phyloP scores from a whole-genome alignment of 805 yeast species.

The Candida krabiensis region DNA sequence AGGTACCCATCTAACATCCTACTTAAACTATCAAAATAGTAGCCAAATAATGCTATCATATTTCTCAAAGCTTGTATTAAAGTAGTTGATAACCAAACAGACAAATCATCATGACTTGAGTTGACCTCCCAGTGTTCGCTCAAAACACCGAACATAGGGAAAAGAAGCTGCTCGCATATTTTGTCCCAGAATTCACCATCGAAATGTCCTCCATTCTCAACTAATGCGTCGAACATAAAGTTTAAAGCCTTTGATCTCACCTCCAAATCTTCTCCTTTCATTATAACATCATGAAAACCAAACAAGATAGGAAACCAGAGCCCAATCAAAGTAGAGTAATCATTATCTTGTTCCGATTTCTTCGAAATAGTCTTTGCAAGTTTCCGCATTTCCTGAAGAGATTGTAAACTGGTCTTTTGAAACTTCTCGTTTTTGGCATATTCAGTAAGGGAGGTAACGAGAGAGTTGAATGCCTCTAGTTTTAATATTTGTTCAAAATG shows the following conservation, averaged over 20 bases:
- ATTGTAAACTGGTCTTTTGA: slow-evolving; percentile 77
- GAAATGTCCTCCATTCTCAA: slow-evolving; percentile 77
- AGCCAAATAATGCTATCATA: slow-evolving; percentile 78
- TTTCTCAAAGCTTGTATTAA: slow-evolving; percentile 92
- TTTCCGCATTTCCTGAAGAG: slow-evolving; percentile 70
- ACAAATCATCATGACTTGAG: slow-evolving; percentile 76
- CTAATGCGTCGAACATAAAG: slow-evolving; percentile 76
- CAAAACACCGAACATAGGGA: slow-evolving; percentile 87
- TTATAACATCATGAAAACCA: slow-evolving; percentile 84
- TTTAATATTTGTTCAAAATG: slow-evolving; percentile 61
- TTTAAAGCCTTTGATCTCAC: slow-evolving; percentile 87
- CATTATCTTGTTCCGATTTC: slow-evolving; percentile 27
- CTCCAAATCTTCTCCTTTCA: slow-evolving; percentile 93
- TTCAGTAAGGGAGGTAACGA: slow-evolving; percentile 74
- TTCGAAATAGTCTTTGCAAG: slow-evolving; percentile 61
- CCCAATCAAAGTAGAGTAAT: slow-evolving; percentile 45
- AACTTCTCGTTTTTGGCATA: slow-evolving; percentile 81
- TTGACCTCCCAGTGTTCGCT: slow-evolving; percentile 72
- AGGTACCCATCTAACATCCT: slow-evolving; percentile 77
- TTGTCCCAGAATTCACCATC: slow-evolving; percentile 77
- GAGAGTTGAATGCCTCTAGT: slow-evolving; percentile 67
- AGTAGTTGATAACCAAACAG: slow-evolving; percentile 96
- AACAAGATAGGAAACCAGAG: slow-evolving; percentile 86
- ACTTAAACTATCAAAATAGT: slow-evolving; percentile 75
- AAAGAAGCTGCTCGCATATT: slow-evolving; percentile 72